Conservation (phyloP, 805 yeast species). For the Schizosaccharomyces osmophilus region DNA sequence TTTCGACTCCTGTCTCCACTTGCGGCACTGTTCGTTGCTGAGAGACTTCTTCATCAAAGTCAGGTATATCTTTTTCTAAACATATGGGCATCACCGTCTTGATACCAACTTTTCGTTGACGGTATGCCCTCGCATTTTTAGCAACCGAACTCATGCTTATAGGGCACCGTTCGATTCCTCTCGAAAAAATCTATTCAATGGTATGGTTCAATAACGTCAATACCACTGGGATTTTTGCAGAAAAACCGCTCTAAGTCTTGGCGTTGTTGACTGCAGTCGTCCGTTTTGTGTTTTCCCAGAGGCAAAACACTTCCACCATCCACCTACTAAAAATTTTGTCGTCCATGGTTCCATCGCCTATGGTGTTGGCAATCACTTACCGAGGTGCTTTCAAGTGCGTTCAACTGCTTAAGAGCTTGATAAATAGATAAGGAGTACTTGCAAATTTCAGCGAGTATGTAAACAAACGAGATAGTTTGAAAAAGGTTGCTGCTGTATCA, state of each 20-base stretch:
- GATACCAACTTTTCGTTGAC: constrained; percentile 84
- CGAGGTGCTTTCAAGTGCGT: too few species aligned
- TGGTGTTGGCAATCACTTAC: too few species aligned
- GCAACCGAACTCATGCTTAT: not conserved
- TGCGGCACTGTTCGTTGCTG: constrained; percentile 61
- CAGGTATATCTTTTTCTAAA: constrained; percentile 58
- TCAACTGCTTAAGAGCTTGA: too few species aligned
- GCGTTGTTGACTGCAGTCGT: not conserved
- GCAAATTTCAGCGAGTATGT: too few species aligned
- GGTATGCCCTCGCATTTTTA: constrained; percentile 19
- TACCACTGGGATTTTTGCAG: not conserved
- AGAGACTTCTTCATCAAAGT: constrained; percentile 45
- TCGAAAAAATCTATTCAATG: not conserved
- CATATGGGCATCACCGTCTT: constrained; percentile 64
- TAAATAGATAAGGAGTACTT: too few species aligned
- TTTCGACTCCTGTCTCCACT: constrained; percentile 92
- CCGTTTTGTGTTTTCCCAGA: not conserved
- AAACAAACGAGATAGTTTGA: too few species aligned
- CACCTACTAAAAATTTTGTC: too few species aligned
- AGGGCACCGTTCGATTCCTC: not conserved
- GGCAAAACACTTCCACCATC: not conserved
- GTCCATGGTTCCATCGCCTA: too few species aligned
- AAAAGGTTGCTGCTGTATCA: too few species aligned
- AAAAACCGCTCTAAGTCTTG: not conserved
- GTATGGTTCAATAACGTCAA: not conserved